Conservation (phyloP, 805 yeast species). For the Yarrowia sp. region DNA sequence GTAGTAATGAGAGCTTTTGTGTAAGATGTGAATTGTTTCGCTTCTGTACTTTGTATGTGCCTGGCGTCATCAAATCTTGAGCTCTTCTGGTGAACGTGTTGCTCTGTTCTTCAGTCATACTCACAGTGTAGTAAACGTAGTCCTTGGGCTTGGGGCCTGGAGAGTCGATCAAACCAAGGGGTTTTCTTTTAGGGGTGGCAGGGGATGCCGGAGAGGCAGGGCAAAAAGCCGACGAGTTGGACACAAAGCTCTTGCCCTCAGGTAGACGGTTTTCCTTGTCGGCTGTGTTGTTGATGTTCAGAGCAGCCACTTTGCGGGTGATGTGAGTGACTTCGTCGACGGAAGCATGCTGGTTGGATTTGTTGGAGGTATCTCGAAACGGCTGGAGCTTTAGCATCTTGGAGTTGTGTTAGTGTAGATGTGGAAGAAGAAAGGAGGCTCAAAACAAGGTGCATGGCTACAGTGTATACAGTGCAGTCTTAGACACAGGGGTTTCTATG, state of each 20-base stretch:
- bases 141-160: constrained; percentile 12
- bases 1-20: too few species aligned
- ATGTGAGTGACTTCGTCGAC: neutral
- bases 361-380: constrained; percentile 1
- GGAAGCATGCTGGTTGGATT: neutral
- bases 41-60: too few species aligned
- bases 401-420: neutral
- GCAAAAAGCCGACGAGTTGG: neutral
- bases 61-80: too few species aligned
- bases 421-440: neutral
- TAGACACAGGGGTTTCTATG: too few species aligned
- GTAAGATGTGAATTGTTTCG: too few species aligned
- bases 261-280: constrained; percentile 7
- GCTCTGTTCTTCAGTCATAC: too few species aligned
- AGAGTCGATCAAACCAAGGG: constrained; percentile 4
- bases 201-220: neutral
- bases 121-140: constrained; percentile 13
- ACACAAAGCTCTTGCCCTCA: neutral
- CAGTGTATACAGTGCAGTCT: neutral
- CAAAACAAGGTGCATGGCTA: neutral
- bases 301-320: constrained; percentile 13
- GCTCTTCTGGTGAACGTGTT: too few species aligned
- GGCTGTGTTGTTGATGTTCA: neutral
- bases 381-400: constrained; percentile 16
- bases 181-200: neutral